phyloP scores from a whole-genome alignment of 805 yeast species.

The Suhomyces sp. region DNA sequence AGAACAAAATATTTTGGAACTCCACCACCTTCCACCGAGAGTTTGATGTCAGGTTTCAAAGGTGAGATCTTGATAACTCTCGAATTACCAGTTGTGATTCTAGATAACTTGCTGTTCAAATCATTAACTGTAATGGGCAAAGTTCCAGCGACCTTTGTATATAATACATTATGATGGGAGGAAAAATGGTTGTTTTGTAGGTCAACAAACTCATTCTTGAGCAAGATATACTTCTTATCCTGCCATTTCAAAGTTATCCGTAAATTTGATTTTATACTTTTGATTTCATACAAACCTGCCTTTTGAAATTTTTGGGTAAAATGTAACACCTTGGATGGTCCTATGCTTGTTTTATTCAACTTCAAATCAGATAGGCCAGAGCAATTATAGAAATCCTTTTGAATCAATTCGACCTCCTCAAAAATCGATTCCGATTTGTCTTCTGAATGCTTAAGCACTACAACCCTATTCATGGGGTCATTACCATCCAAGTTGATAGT shows the following conservation, averaged over 20 bases:
- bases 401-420: no score
- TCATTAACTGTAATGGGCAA: not conserved
- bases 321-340: slow-evolving; percentile 18
- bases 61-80: slow-evolving; percentile 2
- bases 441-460: slow-evolving; percentile 1
- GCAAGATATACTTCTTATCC: not conserved
- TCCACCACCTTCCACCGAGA: slow-evolving; percentile 9
- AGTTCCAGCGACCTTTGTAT: not conserved
- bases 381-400: not conserved
- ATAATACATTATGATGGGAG: slow-evolving; percentile 1
- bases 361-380: not conserved
- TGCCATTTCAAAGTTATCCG: slow-evolving; percentile 9
- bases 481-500: slow-evolving; percentile 4
- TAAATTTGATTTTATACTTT: slow-evolving; percentile 14
- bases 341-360: not conserved
- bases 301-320: slow-evolving; percentile 18
- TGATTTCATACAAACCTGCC: slow-evolving; percentile 24
- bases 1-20: slow-evolving; percentile 17
- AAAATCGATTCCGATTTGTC: no score
- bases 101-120: not conserved
- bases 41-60: slow-evolving; percentile 24
- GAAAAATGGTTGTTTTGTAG: slow-evolving; percentile 1
- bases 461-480: slow-evolving; percentile 1
- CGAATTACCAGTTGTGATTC: slow-evolving; percentile 3
- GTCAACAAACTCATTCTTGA: slow-evolving; percentile 1